These are phyloP conservation scores for Hibiscus mutabilis DNA, from an alignment of 345 rosid species.

Conservation along the genomic window DNA sequence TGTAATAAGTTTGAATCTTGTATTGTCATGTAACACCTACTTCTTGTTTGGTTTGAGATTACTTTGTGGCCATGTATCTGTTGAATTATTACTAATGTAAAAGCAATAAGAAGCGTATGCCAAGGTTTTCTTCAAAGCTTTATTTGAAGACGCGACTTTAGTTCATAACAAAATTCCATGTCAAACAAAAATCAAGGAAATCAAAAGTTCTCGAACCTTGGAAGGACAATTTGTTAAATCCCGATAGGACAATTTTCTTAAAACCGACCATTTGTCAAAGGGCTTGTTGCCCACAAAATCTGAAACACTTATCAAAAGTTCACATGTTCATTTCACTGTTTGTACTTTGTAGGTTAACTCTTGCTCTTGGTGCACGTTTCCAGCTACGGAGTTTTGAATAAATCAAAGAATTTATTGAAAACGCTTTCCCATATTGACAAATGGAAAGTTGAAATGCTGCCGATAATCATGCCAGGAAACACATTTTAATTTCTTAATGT, in stretches of 20 bases:
- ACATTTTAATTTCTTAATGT: neutral
- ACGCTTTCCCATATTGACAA: neutral
- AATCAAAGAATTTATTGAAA: neutral
- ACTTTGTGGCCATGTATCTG: neutral
- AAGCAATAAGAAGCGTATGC: neutral
- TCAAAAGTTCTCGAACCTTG: neutral
- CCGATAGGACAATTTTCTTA: neutral
- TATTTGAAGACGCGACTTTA: neutral
- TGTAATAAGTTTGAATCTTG: constrained; percentile 17
- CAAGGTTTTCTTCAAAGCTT: neutral
- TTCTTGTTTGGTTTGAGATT: neutral
- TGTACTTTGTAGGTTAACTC: too few species aligned
- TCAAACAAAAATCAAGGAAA: neutral
- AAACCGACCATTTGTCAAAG: neutral
- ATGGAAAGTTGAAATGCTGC: neutral
- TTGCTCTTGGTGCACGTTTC: neutral
- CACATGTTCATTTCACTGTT: neutral
- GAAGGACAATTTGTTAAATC: neutral
- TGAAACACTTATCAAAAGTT: neutral
- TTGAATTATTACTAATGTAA: neutral
- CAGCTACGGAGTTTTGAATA: neutral
- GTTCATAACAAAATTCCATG: neutral
- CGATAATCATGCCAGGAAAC: constrained; percentile 2
- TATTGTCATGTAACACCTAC: neutral
- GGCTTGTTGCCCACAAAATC: neutral